phyloP scores from a whole-genome alignment of 2,329 filamentous ascomycete genomes.

The Diaporthe sp. region DNA sequence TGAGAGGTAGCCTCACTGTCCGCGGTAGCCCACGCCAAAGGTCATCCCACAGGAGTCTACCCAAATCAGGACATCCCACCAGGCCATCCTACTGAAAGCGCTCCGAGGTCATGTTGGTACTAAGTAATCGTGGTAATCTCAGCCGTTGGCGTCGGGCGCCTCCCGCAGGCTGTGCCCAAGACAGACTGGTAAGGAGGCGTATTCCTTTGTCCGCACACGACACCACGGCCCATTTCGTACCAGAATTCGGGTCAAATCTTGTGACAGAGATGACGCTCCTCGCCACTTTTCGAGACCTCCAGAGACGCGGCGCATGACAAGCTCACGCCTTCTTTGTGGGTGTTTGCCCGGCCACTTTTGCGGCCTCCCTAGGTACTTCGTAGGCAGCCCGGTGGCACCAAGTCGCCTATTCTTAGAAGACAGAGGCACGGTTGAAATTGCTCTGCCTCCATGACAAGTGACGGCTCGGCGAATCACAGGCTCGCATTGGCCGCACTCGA shows the following conservation, averaged over 20 bases:
- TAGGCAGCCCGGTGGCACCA: constrained; percentile 32
- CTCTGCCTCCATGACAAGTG: constrained; percentile 20
- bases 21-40: background rate
- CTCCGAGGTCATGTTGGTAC: background rate
- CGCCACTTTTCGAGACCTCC: constrained; percentile 20
- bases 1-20: background rate
- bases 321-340: background rate
- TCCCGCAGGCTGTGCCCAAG: background rate
- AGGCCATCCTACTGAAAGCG: constrained; percentile 9
- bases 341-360: constrained; percentile 32
- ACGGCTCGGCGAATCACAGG: constrained; percentile 29
- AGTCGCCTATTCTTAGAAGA: constrained; percentile 38
- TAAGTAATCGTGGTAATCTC: background rate
- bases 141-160: constrained; percentile 17
- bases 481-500: constrained; percentile 18
- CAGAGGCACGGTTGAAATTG: constrained; percentile 12
- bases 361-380: constrained; percentile 13
- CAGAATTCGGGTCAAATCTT: constrained; percentile 5
- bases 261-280: constrained; percentile 24
- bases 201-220: background rate
- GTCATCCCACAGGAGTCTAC: constrained; percentile 3
- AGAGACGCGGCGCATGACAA: constrained; percentile 18
- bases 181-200: background rate
- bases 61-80: constrained; percentile 15
- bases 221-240: background rate